These are phyloP conservation scores for Pseudocercospora eumusae DNA, from an alignment of 2,329 filamentous ascomycete genomes.

Conservation along the genomic window DNA sequence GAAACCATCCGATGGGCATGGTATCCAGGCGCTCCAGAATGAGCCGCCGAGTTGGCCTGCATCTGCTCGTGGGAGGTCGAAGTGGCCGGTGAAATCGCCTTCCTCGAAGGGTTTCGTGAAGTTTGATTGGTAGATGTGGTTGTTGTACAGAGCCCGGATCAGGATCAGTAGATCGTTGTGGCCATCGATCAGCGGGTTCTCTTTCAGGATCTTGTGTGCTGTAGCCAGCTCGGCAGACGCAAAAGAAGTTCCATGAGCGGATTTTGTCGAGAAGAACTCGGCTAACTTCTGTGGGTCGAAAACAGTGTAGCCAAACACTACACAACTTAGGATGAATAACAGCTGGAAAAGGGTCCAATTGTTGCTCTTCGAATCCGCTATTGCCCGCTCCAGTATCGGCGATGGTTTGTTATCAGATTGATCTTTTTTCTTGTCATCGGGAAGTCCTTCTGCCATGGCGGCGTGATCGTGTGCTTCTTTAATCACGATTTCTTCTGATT, in stretches of 20 bases:
- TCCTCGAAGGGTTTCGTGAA: constrained; percentile 76
- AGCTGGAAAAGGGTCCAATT: constrained; percentile 20
- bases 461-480: constrained; percentile 1
- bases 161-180: constrained; percentile 84
- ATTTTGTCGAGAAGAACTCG: constrained; percentile 14
- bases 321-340: constrained; percentile 20
- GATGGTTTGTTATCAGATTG: constrained; percentile 7
- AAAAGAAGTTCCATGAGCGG: background rate
- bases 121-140: constrained; percentile 68
- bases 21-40: constrained; percentile 89
- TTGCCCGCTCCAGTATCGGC: constrained; percentile 14
- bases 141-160: constrained; percentile 66
- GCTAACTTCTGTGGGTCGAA: constrained; percentile 18
- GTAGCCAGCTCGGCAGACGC: constrained; percentile 20
- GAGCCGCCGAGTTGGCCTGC: constrained; percentile 74
- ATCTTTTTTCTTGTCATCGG: constrained; percentile 12
- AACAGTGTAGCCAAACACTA: constrained; percentile 16
- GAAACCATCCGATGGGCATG: constrained; percentile 70
- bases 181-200: constrained; percentile 60
- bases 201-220: constrained; percentile 31
- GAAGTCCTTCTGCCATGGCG: background rate
- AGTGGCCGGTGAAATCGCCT: constrained; percentile 67
- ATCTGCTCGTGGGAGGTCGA: constrained; percentile 75
- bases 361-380: constrained; percentile 21
- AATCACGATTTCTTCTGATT: background rate